A percentile compares a stretch with the other conserved stretches of the same genome.
Evolutionary conservation across 495 filamentous ascomycete species (phyloP).

Genomic region (Xylaria bambusicola): DNA sequence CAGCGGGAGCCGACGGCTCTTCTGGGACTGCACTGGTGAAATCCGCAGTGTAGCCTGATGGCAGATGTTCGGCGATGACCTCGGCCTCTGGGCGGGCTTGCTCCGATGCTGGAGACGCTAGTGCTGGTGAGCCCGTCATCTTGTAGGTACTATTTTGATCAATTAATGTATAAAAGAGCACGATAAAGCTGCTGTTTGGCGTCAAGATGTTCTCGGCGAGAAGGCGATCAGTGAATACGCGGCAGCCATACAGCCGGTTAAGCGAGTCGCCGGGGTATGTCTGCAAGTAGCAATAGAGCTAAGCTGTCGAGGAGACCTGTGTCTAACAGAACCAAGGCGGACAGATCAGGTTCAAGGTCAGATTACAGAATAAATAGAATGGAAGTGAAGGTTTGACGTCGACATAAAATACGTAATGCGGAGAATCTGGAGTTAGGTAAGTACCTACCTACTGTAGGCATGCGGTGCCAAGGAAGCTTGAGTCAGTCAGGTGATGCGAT

Average conservation of each 20-base stretch:
- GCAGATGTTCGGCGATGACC: constrained; percentile 47
- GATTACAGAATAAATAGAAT: too few species aligned
- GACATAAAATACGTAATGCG: too few species aligned
- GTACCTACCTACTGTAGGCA: too few species aligned
- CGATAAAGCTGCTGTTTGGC: too few species aligned
- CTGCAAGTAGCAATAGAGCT: too few species aligned
- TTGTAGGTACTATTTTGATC: neutral
- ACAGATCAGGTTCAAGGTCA: too few species aligned
- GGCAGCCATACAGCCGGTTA: constrained; percentile 13
- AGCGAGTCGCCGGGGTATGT: neutral
- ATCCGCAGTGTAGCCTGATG: constrained; percentile 47
- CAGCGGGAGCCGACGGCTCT: constrained; percentile 37
- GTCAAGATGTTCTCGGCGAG: constrained; percentile 3
- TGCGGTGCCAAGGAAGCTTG: neutral
- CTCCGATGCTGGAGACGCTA: constrained; percentile 16
- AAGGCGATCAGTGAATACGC: constrained; percentile 2
- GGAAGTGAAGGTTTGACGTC: too few species aligned
- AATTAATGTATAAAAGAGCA: neutral
- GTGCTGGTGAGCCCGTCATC: neutral
- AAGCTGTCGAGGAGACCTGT: too few species aligned
- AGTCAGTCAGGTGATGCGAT: neutral
- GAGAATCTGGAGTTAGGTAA: too few species aligned
- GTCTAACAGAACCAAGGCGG: too few species aligned
- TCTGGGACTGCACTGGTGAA: constrained; percentile 37
- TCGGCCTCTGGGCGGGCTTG: constrained; percentile 34